Percentiles rank a stretch among this genome's conserved stretches.
Conservation (phyloP, 257 asterid genomes). For the Marsdenia floribunda region DNA sequence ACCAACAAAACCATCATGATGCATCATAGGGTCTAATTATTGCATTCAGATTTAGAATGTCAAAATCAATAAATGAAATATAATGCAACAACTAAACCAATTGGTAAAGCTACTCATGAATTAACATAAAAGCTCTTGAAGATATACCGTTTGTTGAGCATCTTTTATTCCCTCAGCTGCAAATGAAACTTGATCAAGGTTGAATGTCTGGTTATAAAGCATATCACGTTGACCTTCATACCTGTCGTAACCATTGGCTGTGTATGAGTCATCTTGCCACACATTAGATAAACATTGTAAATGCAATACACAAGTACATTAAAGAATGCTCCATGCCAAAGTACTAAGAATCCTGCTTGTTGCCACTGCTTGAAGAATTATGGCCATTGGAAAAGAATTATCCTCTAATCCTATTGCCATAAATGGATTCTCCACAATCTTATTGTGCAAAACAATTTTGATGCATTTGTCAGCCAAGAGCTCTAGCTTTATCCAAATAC, state of each 20-base stretch:
- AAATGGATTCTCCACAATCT: neutral
- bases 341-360: neutral
- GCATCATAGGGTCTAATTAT: neutral
- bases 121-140: neutral
- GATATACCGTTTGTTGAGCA: slow-evolving; percentile 97
- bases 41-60: slow-evolving; percentile 1
- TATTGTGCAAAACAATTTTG: neutral
- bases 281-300: neutral
- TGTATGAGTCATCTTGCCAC: slow-evolving; percentile 2
- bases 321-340: neutral
- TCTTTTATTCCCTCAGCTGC: slow-evolving; percentile 98
- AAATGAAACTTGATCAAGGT: slow-evolving; percentile 93
- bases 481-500: neutral
- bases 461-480: neutral
- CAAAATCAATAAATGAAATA: neutral
- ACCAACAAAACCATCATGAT: neutral
- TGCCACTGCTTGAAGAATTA: neutral
- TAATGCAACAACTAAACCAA: neutral
- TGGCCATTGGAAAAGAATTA: neutral
- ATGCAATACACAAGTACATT: neutral
- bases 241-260: slow-evolving; percentile 40
- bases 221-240: slow-evolving; percentile 98
- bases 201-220: slow-evolving; percentile 91
- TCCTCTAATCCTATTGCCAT: neutral
- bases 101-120: neutral